Evolutionary conservation across 1,139 yeast species (phyloP).

Genomic region (Debaryomycetaceae sp.): DNA sequence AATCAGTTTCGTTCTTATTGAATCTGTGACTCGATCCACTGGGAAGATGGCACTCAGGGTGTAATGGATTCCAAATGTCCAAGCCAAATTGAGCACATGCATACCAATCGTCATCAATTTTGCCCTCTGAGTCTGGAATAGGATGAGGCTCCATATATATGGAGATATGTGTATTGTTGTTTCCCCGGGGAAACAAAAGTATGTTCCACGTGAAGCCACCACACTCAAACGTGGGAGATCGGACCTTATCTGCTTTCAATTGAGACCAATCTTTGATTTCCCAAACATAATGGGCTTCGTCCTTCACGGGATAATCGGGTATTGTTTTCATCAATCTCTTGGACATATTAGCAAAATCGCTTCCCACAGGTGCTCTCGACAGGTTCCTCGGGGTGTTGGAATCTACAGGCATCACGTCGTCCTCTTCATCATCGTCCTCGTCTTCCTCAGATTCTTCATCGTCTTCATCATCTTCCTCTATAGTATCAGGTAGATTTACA

Average conservation of each 20-base stretch:
- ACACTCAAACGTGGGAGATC: slow-evolving; percentile 50
- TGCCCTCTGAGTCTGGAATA: slow-evolving; percentile 23
- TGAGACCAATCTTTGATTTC: slow-evolving; percentile 62
- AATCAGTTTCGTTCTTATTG: slow-evolving; percentile 72
- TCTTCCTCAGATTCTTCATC: slow-evolving; percentile 24
- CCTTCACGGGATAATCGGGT: slow-evolving; percentile 42
- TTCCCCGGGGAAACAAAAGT: slow-evolving; percentile 75
- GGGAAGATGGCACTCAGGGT: slow-evolving; percentile 58
- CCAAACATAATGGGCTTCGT: slow-evolving; percentile 62
- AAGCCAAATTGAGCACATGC: slow-evolving; percentile 90
- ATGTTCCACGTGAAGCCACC: slow-evolving; percentile 76
- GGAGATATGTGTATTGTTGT: slow-evolving; percentile 49
- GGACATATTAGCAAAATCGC: slow-evolving; percentile 27
- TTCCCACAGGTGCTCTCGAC: slow-evolving; percentile 15
- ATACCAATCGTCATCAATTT: slow-evolving; percentile 58
- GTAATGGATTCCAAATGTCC: slow-evolving; percentile 77
- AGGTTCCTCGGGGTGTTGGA: slow-evolving; percentile 3
- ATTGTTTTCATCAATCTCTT: slow-evolving; percentile 37
- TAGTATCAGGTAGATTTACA: background rate
- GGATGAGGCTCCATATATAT: slow-evolving; percentile 65
- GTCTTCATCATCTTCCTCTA: slow-evolving; percentile 4
- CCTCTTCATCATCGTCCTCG: slow-evolving; percentile 16
- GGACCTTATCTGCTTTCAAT: slow-evolving; percentile 50
- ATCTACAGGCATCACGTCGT: slow-evolving; percentile 14
- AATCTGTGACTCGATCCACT: slow-evolving; percentile 81